phyloP scores from a whole-genome alignment of 2,329 filamentous ascomycete genomes.

The Hypocreales sp. region DNA sequence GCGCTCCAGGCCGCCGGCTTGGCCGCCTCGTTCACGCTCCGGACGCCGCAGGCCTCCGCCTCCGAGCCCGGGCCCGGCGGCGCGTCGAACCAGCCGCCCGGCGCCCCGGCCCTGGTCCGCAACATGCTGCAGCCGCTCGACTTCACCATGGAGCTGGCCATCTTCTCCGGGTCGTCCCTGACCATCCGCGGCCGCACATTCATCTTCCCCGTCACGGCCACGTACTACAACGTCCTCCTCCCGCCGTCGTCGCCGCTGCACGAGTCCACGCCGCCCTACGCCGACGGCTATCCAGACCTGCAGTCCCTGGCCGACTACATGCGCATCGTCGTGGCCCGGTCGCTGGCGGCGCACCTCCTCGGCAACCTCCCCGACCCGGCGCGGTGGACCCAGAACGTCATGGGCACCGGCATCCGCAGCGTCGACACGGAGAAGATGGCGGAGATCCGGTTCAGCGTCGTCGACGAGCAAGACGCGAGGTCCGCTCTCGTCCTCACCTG shows the following conservation, averaged over 20 bases:
- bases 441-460: slow-evolving; percentile 17
- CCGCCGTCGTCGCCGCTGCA: slow-evolving; percentile 20
- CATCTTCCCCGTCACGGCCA: slow-evolving; percentile 26
- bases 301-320: slow-evolving; percentile 30
- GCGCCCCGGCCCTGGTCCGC: slow-evolving; percentile 28
- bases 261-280: slow-evolving; percentile 24
- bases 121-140: slow-evolving; percentile 25
- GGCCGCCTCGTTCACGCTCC: slow-evolving; percentile 25
- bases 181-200: slow-evolving; percentile 28
- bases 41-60: slow-evolving; percentile 17
- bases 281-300: slow-evolving; percentile 27
- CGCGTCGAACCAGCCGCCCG: slow-evolving; percentile 20
- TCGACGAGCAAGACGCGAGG: slow-evolving; percentile 5
- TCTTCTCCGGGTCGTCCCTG: slow-evolving; percentile 27
- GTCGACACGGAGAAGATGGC: slow-evolving; percentile 10
- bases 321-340: slow-evolving; percentile 23
- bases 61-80: slow-evolving; percentile 12
- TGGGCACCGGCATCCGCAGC: slow-evolving; percentile 17
- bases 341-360: slow-evolving; percentile 21
- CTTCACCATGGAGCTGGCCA: slow-evolving; percentile 25
- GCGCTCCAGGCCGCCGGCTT: slow-evolving; percentile 31
- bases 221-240: slow-evolving; percentile 27
- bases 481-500: slow-evolving; percentile 9
- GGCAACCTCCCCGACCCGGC: slow-evolving; percentile 6
- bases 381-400: slow-evolving; percentile 15